Percentiles rank a stretch among this genome's conserved stretches.
These are phyloP conservation scores for Hygrophorus russula DNA, from an alignment of 768 basidiomycete species.

Conservation along the genomic window DNA sequence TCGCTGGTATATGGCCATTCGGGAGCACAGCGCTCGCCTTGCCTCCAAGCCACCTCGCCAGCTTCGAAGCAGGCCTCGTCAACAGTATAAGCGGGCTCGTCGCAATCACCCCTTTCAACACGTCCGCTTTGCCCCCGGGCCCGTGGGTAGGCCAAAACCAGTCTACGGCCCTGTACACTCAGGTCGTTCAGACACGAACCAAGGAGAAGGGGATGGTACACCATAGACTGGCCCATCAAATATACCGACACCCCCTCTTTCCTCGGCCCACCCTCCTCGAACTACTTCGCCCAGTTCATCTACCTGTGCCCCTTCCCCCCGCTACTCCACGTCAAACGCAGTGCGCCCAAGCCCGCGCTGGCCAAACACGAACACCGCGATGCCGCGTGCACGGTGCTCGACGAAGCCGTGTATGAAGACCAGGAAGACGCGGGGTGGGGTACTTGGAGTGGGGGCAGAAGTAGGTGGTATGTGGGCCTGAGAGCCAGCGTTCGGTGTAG, in stretches of 20 bases:
- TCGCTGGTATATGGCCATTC: conserved; percentile 39
- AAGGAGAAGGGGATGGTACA: conserved; percentile 23
- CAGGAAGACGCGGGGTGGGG: too few species aligned
- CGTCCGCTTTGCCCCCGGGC: conserved; percentile 22
- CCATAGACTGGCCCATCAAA: conserved; percentile 76
- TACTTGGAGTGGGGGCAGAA: conserved; percentile 50
- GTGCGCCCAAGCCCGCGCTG: conserved; percentile 80
- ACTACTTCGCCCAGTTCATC: too few species aligned
- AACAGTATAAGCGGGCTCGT: conserved; percentile 59
- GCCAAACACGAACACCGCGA: conserved; percentile 66
- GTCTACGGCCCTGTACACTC: conserved; percentile 52
- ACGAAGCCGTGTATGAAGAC: conserved; percentile 73
- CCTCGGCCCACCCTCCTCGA: too few species aligned
- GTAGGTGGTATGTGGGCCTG: conserved; percentile 51
- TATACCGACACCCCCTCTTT: conserved; percentile 43
- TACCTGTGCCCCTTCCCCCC: too few species aligned
- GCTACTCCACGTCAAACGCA: too few species aligned
- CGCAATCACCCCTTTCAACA: conserved; percentile 55
- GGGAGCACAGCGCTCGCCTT: conserved; percentile 40
- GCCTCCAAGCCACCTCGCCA: conserved; percentile 41
- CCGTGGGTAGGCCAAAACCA: conserved; percentile 50
- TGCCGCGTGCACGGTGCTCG: conserved; percentile 54
- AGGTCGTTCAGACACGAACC: too few species aligned
- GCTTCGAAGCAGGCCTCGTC: conserved; percentile 44
- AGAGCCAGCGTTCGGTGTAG: conserved; percentile 37